A percentile compares a stretch with the other conserved stretches of the same genome.
These are phyloP conservation scores for Quercus cerris DNA, from an alignment of 306 rosid genomes.

Conservation along the genomic window DNA sequence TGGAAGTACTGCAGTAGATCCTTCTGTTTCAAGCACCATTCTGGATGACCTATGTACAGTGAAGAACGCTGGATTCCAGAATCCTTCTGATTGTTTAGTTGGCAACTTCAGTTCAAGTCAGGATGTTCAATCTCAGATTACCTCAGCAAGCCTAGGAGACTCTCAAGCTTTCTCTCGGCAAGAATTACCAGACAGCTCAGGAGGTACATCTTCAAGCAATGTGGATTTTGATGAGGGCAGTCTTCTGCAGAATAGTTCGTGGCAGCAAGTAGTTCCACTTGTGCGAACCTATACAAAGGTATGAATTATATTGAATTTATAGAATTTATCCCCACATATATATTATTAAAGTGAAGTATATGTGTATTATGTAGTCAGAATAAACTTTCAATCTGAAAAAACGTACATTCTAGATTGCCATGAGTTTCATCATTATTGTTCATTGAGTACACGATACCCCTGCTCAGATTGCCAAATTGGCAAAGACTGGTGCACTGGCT, in stretches of 20 bases:
- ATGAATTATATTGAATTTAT: neutral
- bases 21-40: slow-evolving; percentile 69
- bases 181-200: slow-evolving; percentile 62
- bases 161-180: slow-evolving; percentile 68
- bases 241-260: slow-evolving; percentile 74
- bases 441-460: neutral
- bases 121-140: slow-evolving; percentile 94
- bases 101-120: slow-evolving; percentile 81
- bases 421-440: neutral
- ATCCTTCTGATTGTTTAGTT: slow-evolving; percentile 51
- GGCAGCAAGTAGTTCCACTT: slow-evolving; percentile 78
- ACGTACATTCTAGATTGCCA: neutral
- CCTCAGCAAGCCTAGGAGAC: slow-evolving; percentile 69
- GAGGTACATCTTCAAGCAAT: slow-evolving; percentile 84
- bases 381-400: neutral
- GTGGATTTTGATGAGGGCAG: slow-evolving; percentile 84
- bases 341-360: neutral
- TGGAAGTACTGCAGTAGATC: slow-evolving; percentile 54
- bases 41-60: slow-evolving; percentile 62
- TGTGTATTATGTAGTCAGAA: neutral
- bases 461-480: neutral
- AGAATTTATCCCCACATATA: neutral
- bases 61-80: slow-evolving; percentile 59
- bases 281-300: slow-evolving; percentile 89
- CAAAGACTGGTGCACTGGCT: neutral